Evolutionary conservation across 1,284 basidiomycete species (phyloP).

Genomic region (Tylopilus sp.): DNA sequence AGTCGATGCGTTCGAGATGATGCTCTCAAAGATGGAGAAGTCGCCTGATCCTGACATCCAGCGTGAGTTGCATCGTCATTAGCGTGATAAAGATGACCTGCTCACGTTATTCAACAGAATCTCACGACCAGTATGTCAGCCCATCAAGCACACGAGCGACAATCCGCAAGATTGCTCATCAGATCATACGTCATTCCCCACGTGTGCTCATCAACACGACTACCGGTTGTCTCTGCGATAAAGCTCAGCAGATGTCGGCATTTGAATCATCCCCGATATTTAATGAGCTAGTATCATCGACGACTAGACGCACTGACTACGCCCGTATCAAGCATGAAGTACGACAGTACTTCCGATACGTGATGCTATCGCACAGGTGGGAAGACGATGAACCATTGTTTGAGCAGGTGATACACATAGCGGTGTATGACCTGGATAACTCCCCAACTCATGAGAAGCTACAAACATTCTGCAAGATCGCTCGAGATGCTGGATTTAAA

Average conservation of each 20-base stretch:
- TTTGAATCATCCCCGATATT: not conserved
- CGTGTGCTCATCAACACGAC: no score
- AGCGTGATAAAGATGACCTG: no score
- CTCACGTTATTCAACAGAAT: not conserved
- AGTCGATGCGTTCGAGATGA: no score
- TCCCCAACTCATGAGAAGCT: no score
- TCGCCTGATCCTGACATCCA: not conserved
- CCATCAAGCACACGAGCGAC: no score
- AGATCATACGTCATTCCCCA: no score
- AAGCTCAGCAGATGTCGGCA: not conserved
- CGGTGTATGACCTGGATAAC: no score
- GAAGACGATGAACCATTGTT: not conserved
- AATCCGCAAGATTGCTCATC: no score
- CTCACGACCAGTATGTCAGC: not conserved
- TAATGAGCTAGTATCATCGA: not conserved
- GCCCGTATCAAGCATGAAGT: slow-evolving; percentile 5
- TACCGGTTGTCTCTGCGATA: not conserved
- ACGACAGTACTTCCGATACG: no score
- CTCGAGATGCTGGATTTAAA: no score
- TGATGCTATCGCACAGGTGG: no score
- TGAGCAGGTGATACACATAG: not conserved
- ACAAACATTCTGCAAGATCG: no score
- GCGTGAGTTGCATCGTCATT: not conserved
- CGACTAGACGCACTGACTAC: not conserved
- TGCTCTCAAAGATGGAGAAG: not conserved